phyloP scores from a whole-genome alignment of 192 early-diverging fungal species.

The Cladochytrium replicatum region DNA sequence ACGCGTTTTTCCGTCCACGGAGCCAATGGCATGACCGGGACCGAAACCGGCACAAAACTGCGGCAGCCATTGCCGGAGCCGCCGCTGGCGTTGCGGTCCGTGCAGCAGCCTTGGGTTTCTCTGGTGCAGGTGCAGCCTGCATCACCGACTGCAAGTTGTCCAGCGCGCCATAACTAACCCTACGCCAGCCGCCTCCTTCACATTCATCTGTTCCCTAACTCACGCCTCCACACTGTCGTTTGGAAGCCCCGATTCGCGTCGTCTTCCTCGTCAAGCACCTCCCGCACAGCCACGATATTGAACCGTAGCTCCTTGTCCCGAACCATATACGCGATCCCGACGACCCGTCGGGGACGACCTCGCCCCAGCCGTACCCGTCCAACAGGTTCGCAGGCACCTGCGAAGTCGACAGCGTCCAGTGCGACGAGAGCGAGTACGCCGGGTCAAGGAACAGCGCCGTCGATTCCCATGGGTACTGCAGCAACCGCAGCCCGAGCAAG shows the following conservation, averaged over 20 bases:
- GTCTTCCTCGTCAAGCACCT: neutral
- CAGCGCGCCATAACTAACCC: neutral
- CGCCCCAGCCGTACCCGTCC: conserved; percentile 61
- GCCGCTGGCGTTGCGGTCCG: neutral
- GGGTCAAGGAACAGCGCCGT: conserved; percentile 67
- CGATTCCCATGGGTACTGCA: conserved; percentile 47
- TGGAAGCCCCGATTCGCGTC: neutral
- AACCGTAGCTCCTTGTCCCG: conserved; percentile 62
- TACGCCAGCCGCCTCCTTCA: neutral
- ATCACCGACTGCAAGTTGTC: neutral
- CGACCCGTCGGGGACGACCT: too few species aligned
- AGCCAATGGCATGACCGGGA: neutral
- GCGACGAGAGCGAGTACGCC: conserved; percentile 52
- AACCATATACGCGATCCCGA: conserved; percentile 78
- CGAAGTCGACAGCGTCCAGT: conserved; percentile 73
- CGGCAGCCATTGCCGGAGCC: neutral
- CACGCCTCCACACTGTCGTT: too few species aligned
- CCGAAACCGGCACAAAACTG: neutral
- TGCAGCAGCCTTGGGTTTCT: neutral
- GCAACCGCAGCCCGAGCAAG: conserved; percentile 65
- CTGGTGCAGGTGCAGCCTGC: neutral
- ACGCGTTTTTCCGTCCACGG: neutral
- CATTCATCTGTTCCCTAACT: neutral
- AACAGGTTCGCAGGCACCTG: conserved; percentile 70
- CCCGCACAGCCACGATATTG: conserved; percentile 45